These are phyloP conservation scores for Aspergillus sergii DNA, from an alignment of 2,329 filamentous ascomycete genomes.

Conservation along the genomic window DNA sequence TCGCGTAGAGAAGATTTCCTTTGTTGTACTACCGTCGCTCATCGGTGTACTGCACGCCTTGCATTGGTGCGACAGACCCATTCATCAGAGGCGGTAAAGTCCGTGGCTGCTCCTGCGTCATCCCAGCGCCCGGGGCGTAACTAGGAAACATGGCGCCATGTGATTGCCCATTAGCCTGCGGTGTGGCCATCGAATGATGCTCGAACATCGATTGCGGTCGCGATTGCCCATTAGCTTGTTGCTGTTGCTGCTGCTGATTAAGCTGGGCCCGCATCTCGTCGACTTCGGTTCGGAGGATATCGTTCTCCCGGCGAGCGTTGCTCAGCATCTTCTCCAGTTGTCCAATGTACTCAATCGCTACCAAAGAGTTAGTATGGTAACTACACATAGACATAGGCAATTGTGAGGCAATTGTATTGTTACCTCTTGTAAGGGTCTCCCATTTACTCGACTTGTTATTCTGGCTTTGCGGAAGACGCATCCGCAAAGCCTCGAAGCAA, in stretches of 20 bases:
- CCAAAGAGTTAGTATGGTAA: slow-evolving; percentile 17
- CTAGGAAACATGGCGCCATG: slow-evolving; percentile 34
- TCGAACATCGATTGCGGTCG: slow-evolving; percentile 38
- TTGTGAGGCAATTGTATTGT: background rate
- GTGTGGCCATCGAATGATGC: slow-evolving; percentile 36
- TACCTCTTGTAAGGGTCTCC: slow-evolving; percentile 53
- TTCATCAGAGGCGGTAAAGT: slow-evolving; percentile 52
- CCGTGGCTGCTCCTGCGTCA: slow-evolving; percentile 46
- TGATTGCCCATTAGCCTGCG: slow-evolving; percentile 38
- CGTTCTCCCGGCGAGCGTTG: slow-evolving; percentile 42
- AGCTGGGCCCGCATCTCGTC: slow-evolving; percentile 45
- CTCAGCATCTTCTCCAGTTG: slow-evolving; percentile 46
- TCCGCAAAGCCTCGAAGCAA: slow-evolving; percentile 51
- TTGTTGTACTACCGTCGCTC: slow-evolving; percentile 42
- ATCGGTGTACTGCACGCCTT: slow-evolving; percentile 55
- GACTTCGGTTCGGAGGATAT: slow-evolving; percentile 37
- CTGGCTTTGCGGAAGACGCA: slow-evolving; percentile 48
- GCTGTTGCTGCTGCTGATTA: slow-evolving; percentile 29
- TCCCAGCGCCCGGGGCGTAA: slow-evolving; percentile 30
- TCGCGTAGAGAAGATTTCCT: slow-evolving; percentile 1
- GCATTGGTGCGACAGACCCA: slow-evolving; percentile 49
- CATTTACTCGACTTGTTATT: slow-evolving; percentile 57
- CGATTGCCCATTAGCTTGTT: slow-evolving; percentile 34
- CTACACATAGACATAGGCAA: background rate
- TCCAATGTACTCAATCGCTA: slow-evolving; percentile 53